These are phyloP conservation scores for Ascochyta clinopodiicola DNA, from an alignment of 2,329 filamentous ascomycete genomes.

Conservation along the genomic window DNA sequence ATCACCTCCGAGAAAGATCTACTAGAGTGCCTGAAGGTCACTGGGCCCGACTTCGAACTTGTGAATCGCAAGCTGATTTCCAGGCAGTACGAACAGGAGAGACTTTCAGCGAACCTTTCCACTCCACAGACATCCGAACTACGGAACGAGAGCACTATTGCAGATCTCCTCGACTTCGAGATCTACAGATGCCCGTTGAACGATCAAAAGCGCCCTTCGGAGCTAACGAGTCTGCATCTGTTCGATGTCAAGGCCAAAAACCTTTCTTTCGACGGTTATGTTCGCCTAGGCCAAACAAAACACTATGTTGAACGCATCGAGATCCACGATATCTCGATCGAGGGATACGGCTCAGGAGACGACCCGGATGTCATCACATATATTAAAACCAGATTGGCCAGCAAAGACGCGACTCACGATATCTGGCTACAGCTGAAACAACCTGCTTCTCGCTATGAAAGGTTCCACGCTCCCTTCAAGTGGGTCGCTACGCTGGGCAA, in stretches of 20 bases:
- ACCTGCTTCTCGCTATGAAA: slow-evolving; percentile 66
- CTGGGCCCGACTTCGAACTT: too few relatives aligned
- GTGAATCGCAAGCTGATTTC: not conserved
- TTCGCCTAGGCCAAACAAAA: slow-evolving; percentile 54
- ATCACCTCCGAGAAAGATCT: slow-evolving; percentile 16
- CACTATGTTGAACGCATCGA: slow-evolving; percentile 63
- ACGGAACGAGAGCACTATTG: slow-evolving; percentile 14
- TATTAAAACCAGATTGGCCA: slow-evolving; percentile 61
- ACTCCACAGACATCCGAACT: slow-evolving; percentile 5
- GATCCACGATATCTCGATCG: slow-evolving; percentile 68
- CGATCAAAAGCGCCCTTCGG: slow-evolving; percentile 8
- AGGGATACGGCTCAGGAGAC: slow-evolving; percentile 65
- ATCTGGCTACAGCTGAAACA: slow-evolving; percentile 69
- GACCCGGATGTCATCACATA: slow-evolving; percentile 64
- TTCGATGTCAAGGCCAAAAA: slow-evolving; percentile 26
- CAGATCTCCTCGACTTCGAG: slow-evolving; percentile 35
- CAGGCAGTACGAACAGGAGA: slow-evolving; percentile 11
- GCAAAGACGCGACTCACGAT: slow-evolving; percentile 33
- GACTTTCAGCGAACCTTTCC: not conserved
- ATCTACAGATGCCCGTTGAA: slow-evolving; percentile 26
- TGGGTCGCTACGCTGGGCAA: slow-evolving; percentile 77
- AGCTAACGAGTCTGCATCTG: slow-evolving; percentile 28
- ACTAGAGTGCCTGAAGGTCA: slow-evolving; percentile 15
- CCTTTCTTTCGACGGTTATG: slow-evolving; percentile 36
- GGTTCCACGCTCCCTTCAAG: slow-evolving; percentile 68